phyloP scores from a whole-genome alignment of 768 basidiomycete species.

The Pisolithus tinctorius region DNA sequence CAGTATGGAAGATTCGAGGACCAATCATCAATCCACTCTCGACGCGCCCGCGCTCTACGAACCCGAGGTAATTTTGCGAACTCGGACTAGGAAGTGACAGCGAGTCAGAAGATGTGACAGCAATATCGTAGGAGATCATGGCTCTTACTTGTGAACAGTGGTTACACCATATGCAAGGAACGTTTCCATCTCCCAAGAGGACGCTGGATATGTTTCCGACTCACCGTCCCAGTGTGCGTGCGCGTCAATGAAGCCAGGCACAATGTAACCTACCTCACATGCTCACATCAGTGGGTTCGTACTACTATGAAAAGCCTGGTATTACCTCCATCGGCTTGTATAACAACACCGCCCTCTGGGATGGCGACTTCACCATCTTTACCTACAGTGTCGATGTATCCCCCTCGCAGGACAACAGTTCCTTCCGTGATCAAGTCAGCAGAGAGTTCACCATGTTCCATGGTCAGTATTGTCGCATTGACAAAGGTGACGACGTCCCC shows the following conservation, averaged over 20 bases:
- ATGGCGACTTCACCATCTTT: slow-evolving; percentile 25
- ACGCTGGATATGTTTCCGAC: slow-evolving; percentile 45
- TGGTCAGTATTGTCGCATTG: slow-evolving; percentile 67
- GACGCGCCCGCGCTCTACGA: slow-evolving; percentile 58
- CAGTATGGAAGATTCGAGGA: slow-evolving; percentile 68
- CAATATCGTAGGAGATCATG: not conserved
- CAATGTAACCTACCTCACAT: slow-evolving; percentile 43
- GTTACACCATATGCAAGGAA: slow-evolving; percentile 76
- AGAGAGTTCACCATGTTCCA: slow-evolving; percentile 47
- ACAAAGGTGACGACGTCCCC: slow-evolving; percentile 47
- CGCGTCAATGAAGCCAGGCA: slow-evolving; percentile 71
- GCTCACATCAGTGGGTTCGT: slow-evolving; percentile 2
- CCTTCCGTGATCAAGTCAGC: slow-evolving; percentile 49
- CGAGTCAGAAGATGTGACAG: not conserved
- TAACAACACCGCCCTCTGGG: slow-evolving; percentile 36
- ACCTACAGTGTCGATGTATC: slow-evolving; percentile 50
- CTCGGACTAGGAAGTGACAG: slow-evolving; percentile 44
- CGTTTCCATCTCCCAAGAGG: slow-evolving; percentile 68
- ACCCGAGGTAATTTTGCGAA: slow-evolving; percentile 52
- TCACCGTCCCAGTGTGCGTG: slow-evolving; percentile 69
- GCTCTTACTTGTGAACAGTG: slow-evolving; percentile 62
- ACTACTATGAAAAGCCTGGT: not conserved
- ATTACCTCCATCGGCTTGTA: slow-evolving; percentile 60
- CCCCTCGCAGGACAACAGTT: slow-evolving; percentile 46
- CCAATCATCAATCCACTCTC: slow-evolving; percentile 66